Evolutionary conservation across 2,329 filamentous ascomycete genomes (phyloP), one percentile per base, ranked within the genome.

Genomic region (Emmonsia crescens): DNA sequence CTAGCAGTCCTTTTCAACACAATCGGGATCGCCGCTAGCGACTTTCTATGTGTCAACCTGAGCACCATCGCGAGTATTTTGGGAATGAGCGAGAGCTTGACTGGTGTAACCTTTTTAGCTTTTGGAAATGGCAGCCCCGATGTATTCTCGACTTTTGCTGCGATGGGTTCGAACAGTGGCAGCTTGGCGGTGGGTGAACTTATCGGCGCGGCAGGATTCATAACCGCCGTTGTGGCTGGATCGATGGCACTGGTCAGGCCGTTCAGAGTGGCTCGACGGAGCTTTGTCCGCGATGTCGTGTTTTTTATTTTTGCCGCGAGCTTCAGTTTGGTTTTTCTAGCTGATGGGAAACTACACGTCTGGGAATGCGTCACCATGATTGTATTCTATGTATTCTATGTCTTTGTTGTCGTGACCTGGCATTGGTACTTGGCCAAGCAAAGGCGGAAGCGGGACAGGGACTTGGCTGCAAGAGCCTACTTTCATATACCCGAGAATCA

Each of bases 41-140:
- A 99, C 77, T 99, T 99, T 79, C 94, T 99, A 77, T 97, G 92
- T 76, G 85, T 97, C 77, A 96, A 99, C 71, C 82, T 99, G 40
- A 94, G 89, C 74, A 97, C 94, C 14, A 94, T 99, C 68, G 87
- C 94, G 27, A 87, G 83, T 61, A 85, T 96, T 59, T 81, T 97
- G 33, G 92, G 93, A 24, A 87, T 99, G 79, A 96, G 92, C 74
- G 92, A 99, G 78, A 97, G 91, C 73, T 82, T 99, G 75, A 91
- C 94, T 0, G 94, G 94, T 42, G 95, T 99, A 33, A 99, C 94
- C 0, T 96, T 99, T 70, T 78, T 99, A 59, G 94, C 94, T 9
- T 95, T 99, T 75, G 94, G 94, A 66, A 99, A 99, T 78, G 94
- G 94, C 59, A 97, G 93, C 64, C 94, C 94, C 1, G 94, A 99